These are phyloP conservation scores for Musa schizocarpa DNA, from an alignment of 176 grass and related monocot genomes.

Conservation along the genomic window DNA sequence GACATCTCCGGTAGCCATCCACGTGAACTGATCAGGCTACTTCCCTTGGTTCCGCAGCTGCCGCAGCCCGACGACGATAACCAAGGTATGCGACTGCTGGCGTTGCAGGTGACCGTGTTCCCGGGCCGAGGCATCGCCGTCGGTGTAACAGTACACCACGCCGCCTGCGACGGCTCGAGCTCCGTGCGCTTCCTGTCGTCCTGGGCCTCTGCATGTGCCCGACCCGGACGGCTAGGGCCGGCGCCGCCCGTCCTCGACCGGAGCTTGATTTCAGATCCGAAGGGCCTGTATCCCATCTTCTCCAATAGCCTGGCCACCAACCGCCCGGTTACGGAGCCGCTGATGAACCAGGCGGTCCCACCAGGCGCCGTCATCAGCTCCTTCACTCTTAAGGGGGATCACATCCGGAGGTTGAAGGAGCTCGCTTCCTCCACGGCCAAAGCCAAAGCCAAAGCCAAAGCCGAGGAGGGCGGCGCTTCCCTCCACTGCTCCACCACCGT, in stretches of 20 bases:
- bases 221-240: not conserved
- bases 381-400: slow-evolving; percentile 3
- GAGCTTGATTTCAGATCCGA: slow-evolving; percentile 21
- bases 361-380: not conserved
- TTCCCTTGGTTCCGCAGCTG: slow-evolving; percentile 19
- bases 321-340: not conserved
- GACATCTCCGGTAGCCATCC: slow-evolving; percentile 1
- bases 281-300: not conserved
- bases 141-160: slow-evolving; percentile 29
- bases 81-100: slow-evolving; percentile 14
- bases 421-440: not conserved
- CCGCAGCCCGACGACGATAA: not conserved
- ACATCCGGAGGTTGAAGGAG: slow-evolving; percentile 22
- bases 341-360: not conserved
- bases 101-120: slow-evolving; percentile 34
- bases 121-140: slow-evolving; percentile 27
- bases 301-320: not conserved
- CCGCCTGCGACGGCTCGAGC: slow-evolving; percentile 25
- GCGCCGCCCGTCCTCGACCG: slow-evolving; percentile 16
- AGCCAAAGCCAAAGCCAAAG: no score
- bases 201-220: slow-evolving; percentile 13
- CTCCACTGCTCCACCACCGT: slow-evolving; percentile 22
- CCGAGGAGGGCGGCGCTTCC: not conserved
- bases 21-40: slow-evolving; percentile 20
- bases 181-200: slow-evolving; percentile 36